Base-by-base conservation (phyloP, 2,329 filamentous ascomycete genomes). In the Aureobasidium namibiae region DNA sequence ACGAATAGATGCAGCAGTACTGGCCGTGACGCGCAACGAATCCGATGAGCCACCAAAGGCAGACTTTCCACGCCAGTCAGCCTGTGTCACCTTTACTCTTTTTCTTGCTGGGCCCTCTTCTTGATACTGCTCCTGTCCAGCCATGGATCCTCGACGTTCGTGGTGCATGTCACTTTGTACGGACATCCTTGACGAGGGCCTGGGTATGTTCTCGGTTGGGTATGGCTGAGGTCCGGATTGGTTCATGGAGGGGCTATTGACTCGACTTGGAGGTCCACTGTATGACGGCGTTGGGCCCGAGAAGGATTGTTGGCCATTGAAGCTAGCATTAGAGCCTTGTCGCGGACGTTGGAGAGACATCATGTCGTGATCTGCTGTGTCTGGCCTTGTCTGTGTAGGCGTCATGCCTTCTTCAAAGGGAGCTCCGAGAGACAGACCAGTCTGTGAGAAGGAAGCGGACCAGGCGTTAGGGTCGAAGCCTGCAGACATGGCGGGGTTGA, bases 1-100 rank as follows among this genome's bases (percentile, higher is more conserved):
- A 44, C 92, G 88, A 61, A 97, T 80, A 5, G 92, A 96, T 42
- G 90, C 90, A 45, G 92, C 88, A 16, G 89, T 95, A 70, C 90
- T 95, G 48, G 92, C 92, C 61, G 89, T 87, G n/a, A 96, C 90
- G 50, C 92, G 83, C 26, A 97, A 78, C 50, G 94, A 90, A 10
- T 85, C 82, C 2, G 68, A 67, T 31, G 85, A 85, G 39, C 83
- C 80, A 54, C 87, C 88, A 66, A 96, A 88, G 23, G 83, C 84
- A 62, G 80, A 82, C 65, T 83, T 87, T 53, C 86, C 85, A n/a
- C 84, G 84, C 75, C 85, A 87, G 63, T 88, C 84, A 13, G 86
- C 82, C 68, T 87, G 83, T 21, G 84, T 90, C 24, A 87, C 83
- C 68, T 90, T 94, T 34, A 86, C 91, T 67, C 92, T 82, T 74